These are phyloP conservation scores for Phalaenopsis hybrid DNA, from an alignment of 116 monocot species.

Conservation along the genomic window DNA sequence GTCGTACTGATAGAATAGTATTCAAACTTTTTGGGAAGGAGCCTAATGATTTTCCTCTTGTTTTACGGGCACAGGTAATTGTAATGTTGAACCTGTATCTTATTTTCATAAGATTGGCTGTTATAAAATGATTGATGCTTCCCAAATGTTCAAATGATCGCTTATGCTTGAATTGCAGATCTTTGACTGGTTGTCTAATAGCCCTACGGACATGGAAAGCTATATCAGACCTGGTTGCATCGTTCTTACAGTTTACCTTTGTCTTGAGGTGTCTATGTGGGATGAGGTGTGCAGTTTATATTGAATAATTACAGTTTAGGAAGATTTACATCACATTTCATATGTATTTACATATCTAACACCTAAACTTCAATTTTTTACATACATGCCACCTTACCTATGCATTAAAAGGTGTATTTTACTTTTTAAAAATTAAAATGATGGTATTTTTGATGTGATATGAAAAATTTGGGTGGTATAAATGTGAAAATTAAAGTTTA, in stretches of 20 bases:
- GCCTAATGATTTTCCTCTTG: slow-evolving; percentile 68
- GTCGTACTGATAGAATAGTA: slow-evolving; percentile 80
- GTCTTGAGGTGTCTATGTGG: slow-evolving; percentile 54
- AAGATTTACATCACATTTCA: too few species aligned
- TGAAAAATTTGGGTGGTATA: too few species aligned
- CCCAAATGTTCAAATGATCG: neutral
- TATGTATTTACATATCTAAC: too few species aligned
- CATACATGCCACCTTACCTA: too few species aligned
- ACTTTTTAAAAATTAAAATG: too few species aligned
- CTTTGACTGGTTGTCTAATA: slow-evolving; percentile 75
- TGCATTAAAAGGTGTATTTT: too few species aligned
- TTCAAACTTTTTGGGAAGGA: slow-evolving; percentile 97
- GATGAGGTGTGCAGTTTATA: slow-evolving; percentile 35
- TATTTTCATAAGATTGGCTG: neutral
- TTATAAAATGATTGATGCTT: neutral
- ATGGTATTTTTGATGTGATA: too few species aligned
- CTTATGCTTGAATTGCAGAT: slow-evolving; percentile 39
- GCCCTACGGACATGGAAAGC: slow-evolving; percentile 87
- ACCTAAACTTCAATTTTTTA: neutral
- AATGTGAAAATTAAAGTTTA: too few species aligned
- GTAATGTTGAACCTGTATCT: neutral
- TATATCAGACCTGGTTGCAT: slow-evolving; percentile 93
- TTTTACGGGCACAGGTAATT: slow-evolving; percentile 70
- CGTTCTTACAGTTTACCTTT: slow-evolving; percentile 77
- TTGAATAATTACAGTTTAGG: neutral